phyloP scores from a whole-genome alignment of 352 stramenopile species.

The Globisporangium iwayamae region DNA sequence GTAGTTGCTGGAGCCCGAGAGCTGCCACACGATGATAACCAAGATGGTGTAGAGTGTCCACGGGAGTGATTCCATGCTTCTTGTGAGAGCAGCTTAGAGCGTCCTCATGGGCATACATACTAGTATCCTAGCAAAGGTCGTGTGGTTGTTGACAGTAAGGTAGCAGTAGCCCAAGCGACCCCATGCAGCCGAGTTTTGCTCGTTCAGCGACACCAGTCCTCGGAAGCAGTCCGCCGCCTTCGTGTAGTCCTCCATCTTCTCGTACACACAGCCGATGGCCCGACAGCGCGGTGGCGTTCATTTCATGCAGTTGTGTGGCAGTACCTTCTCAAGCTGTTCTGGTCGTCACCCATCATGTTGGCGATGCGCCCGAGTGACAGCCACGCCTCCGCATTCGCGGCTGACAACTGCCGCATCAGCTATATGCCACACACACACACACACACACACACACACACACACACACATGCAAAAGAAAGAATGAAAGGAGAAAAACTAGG shows the following conservation, averaged over 20 bases:
- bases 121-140: background rate
- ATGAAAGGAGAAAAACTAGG: background rate
- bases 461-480: slow-evolving; percentile 8
- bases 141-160: slow-evolving; percentile 84
- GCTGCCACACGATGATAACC: slow-evolving; percentile 3
- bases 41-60: slow-evolving; percentile 1
- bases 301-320: slow-evolving; percentile 87
- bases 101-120: background rate
- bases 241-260: slow-evolving; percentile 85
- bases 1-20: background rate
- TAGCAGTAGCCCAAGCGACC: slow-evolving; percentile 85
- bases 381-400: slow-evolving; percentile 82
- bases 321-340: slow-evolving; percentile 86
- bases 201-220: slow-evolving; percentile 76
- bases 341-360: slow-evolving; percentile 89
- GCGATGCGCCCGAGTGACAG: slow-evolving; percentile 77
- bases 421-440: slow-evolving; percentile 18
- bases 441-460: no score
- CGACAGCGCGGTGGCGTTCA: slow-evolving; percentile 71
- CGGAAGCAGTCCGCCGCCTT: slow-evolving; percentile 87
- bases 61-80: background rate
- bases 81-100: background rate
- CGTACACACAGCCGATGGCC: slow-evolving; percentile 86
- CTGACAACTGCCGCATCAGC: slow-evolving; percentile 70
- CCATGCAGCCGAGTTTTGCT: slow-evolving; percentile 85